Evolutionary conservation across 805 yeast genomes (phyloP).

Genomic region (Saturnispora ahearnii): DNA sequence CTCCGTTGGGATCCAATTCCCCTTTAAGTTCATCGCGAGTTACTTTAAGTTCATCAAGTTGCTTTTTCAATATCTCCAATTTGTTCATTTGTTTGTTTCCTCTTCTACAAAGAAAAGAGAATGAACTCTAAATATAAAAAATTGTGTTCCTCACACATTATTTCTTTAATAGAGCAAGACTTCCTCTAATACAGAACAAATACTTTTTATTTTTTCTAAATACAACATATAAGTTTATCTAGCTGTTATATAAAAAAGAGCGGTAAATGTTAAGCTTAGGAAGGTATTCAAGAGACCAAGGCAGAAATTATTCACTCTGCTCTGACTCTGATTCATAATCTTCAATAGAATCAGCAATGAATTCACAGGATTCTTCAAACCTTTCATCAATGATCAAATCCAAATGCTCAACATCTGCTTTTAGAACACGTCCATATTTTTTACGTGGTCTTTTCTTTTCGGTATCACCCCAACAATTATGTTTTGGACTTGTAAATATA

Average conservation of each 20-base stretch:
- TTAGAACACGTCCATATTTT: conserved; percentile 83
- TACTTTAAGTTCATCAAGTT: background rate
- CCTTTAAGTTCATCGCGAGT: background rate
- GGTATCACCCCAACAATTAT: conserved; percentile 67
- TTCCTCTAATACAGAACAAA: background rate
- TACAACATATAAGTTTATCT: background rate
- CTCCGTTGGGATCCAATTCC: background rate
- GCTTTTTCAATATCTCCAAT: background rate
- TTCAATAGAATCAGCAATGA: conserved; percentile 69
- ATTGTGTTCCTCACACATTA: background rate
- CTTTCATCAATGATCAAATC: conserved; percentile 72
- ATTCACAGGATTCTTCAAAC: conserved; percentile 79
- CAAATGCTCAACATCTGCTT: conserved; percentile 63
- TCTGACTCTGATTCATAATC: conserved; percentile 43
- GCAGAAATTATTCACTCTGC: background rate
- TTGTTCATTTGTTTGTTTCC: background rate
- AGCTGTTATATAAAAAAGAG: background rate
- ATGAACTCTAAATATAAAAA: background rate
- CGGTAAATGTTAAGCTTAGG: background rate
- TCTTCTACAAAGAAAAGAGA: background rate
- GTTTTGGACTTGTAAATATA: conserved; percentile 64
- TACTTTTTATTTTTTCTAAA: background rate
- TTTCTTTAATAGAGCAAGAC: background rate
- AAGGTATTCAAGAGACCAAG: background rate
- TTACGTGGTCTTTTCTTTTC: conserved; percentile 66